Percentiles rank a stretch among this genome's conserved stretches.
Evolutionary conservation across 2,329 filamentous ascomycete species (phyloP).

Genomic region (Colletotrichum tabaci): DNA sequence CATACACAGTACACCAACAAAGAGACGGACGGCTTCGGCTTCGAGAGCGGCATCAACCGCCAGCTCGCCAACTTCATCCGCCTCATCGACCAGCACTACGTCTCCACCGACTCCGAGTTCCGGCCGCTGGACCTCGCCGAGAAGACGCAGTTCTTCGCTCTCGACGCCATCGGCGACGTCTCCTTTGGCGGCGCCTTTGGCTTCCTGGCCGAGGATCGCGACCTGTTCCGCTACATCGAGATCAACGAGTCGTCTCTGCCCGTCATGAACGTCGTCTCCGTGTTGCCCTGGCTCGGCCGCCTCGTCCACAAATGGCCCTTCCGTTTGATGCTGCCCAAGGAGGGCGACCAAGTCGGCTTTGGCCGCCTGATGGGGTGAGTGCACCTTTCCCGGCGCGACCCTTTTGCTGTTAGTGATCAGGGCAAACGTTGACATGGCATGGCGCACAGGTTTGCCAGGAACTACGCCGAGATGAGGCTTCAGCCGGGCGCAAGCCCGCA

Average conservation of each 20-base stretch:
- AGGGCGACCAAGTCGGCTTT: constrained; percentile 56
- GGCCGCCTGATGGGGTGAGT: constrained; percentile 54
- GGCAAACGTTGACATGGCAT: background rate
- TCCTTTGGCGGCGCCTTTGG: constrained; percentile 68
- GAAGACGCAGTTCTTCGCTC: constrained; percentile 66
- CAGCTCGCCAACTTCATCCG: constrained; percentile 57
- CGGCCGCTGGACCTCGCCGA: constrained; percentile 63
- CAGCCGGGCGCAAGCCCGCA: constrained; percentile 46
- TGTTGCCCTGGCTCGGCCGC: constrained; percentile 58
- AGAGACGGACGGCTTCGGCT: constrained; percentile 61
- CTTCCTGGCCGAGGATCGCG: constrained; percentile 63
- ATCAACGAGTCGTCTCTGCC: constrained; percentile 60
- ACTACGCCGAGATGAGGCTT: constrained; percentile 48
- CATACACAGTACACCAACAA: constrained; percentile 64
- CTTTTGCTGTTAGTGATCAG: background rate
- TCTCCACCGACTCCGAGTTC: constrained; percentile 53
- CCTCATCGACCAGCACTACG: constrained; percentile 64
- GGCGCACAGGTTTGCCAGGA: constrained; percentile 46
- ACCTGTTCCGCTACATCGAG: constrained; percentile 62
- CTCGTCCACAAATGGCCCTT: constrained; percentile 58
- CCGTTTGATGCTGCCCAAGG: constrained; percentile 58
- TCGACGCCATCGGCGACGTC: constrained; percentile 68
- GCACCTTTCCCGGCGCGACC: background rate
- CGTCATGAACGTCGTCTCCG: constrained; percentile 58
- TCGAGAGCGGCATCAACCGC: constrained; percentile 58